Base-by-base conservation (phyloP, 2,329 filamentous ascomycete species). In the Cytospora paraplurivora region DNA sequence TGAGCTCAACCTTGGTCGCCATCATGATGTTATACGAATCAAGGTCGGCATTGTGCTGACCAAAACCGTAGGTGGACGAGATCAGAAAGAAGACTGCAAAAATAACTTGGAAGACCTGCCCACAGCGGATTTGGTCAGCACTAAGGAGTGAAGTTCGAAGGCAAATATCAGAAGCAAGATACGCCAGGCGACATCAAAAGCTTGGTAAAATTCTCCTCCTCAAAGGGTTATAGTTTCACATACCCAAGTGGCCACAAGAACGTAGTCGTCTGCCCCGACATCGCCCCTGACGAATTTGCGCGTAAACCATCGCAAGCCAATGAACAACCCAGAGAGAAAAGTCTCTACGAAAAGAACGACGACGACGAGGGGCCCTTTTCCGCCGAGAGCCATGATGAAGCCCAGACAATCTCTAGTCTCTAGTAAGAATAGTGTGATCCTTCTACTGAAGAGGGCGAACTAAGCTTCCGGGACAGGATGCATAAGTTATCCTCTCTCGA, bases 11-110 rank as follows among this genome's bases (percentile, higher is more conserved):
- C n/a, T 51, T 38, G n/a, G 56, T 59, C 44, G 56, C 56, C 56
- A 51, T 51, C 32, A 35, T 27, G 12, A 17, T 19, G 8, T 51
- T 49, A 19, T 51, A 41, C 33, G 15, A 4, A 19, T 4, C n/a
- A 38, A 59, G 56, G 47, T 59, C 47, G 56, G 47, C 15, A n/a
- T 51, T 59, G 32, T 59, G 56, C 47, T 59, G 56, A n/a, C 56
- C 56, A 13, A 59, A 59, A n/a, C 56, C 56, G 50, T 51, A 59
- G 38, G 19, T 12, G 10, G 44, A 59, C n/a, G 56, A 59, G 34
- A 59, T 27, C 13, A 49, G n/a, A 15, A 59, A 41, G 21, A 49
- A 38, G n/a, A n/a, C 56, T 19, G 47, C 56, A 13, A 59, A 59
- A 5, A 41, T 5, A 1, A 33, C 12, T n/a, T 59, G 56, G 2